A percentile compares a stretch with the other conserved stretches of the same genome.
phyloP scores from a whole-genome alignment of 1,284 basidiomycete species.

The Heterobasidion parviporum region DNA sequence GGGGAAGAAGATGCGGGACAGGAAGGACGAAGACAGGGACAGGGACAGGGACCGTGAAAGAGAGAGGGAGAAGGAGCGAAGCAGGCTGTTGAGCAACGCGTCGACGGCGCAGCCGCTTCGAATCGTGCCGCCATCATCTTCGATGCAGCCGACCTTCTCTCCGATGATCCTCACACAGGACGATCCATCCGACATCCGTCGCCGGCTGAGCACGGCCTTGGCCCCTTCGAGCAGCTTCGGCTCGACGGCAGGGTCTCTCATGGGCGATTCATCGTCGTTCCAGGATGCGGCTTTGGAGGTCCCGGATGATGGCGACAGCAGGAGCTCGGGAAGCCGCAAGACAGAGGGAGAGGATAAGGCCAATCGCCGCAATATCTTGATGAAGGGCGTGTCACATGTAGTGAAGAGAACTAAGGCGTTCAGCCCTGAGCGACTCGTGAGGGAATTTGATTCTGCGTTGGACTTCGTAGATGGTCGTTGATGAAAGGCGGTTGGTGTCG shows the following conservation, averaged over 20 bases:
- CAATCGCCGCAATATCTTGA: neutral
- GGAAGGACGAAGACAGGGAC: neutral
- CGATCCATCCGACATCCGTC: neutral
- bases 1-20: neutral
- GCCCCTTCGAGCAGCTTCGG: neutral
- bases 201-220: neutral
- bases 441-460: constrained; percentile 35
- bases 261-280: neutral
- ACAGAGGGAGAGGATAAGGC: neutral
- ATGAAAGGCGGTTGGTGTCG: neutral
- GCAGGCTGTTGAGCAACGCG: neutral
- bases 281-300: neutral
- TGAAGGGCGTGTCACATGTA: neutral
- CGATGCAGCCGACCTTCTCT: neutral
- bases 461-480: constrained; percentile 36
- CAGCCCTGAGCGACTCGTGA: constrained; percentile 31
- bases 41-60: neutral
- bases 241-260: neutral
- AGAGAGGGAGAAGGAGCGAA: constrained; percentile 3
- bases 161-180: neutral
- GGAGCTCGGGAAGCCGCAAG: neutral
- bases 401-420: constrained; percentile 26
- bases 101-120: neutral
- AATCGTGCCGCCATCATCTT: neutral
- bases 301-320: neutral